phyloP scores from a whole-genome alignment of 2,329 filamentous ascomycete species.

The Ceratocystis diversiconidia region DNA sequence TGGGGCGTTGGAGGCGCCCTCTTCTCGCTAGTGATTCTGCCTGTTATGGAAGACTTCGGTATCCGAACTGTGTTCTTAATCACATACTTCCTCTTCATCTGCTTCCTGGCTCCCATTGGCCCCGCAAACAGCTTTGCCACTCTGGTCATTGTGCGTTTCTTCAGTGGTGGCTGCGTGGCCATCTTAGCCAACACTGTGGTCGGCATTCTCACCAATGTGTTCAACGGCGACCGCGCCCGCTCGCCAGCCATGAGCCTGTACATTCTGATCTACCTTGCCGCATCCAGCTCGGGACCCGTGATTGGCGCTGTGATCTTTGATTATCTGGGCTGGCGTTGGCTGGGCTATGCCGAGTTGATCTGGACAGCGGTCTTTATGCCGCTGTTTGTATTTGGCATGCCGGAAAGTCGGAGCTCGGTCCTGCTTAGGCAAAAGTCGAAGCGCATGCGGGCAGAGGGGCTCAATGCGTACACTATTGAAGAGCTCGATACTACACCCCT shows the following conservation, averaged over 20 bases:
- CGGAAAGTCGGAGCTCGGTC: conserved; percentile 10
- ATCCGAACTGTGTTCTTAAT: conserved; percentile 22
- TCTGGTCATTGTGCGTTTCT: conserved; percentile 21
- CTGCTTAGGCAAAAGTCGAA: conserved; percentile 14
- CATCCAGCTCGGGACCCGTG: conserved; percentile 23
- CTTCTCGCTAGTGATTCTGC: conserved; percentile 28
- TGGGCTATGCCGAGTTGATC: conserved; percentile 27
- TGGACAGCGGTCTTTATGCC: conserved; percentile 31
- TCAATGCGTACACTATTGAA: conserved; percentile 11
- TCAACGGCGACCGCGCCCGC: conserved; percentile 21
- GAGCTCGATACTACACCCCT: conserved; percentile 14
- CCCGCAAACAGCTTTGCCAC: conserved; percentile 16
- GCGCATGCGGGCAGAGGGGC: conserved; percentile 7
- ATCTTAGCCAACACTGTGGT: conserved; percentile 22
- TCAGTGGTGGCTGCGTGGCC: conserved; percentile 23
- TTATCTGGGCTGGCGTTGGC: conserved; percentile 26
- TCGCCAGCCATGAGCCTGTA: conserved; percentile 22
- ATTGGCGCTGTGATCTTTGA: conserved; percentile 24
- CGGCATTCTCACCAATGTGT: conserved; percentile 23
- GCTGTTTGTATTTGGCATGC: conserved; percentile 22
- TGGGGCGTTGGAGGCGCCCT: conserved; percentile 28
- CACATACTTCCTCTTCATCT: conserved; percentile 22
- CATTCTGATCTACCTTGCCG: conserved; percentile 20
- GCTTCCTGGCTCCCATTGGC: conserved; percentile 14
- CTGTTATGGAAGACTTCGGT: conserved; percentile 29